These are phyloP conservation scores for Lanmaoa pseudosensibilis DNA, from an alignment of 768 basidiomycete genomes.

Conservation along the genomic window DNA sequence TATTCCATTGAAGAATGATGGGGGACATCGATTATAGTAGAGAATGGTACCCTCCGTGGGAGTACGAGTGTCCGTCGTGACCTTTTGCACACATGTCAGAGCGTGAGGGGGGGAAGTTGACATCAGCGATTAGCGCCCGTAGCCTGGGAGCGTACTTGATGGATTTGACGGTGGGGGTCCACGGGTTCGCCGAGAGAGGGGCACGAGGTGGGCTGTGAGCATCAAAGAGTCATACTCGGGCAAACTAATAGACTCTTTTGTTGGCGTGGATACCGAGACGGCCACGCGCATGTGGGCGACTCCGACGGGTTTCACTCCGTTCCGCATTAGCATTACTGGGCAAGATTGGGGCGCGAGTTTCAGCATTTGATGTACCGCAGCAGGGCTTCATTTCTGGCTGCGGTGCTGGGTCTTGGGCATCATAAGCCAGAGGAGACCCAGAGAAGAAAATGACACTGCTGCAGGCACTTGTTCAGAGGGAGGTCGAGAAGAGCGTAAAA, in stretches of 20 bases:
- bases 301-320: neutral
- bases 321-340: neutral
- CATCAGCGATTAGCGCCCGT: conserved; percentile 15
- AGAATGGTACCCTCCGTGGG: neutral
- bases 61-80: neutral
- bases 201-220: neutral
- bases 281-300: neutral
- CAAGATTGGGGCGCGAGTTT: neutral
- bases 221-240: neutral
- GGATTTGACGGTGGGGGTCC: neutral
- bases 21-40: neutral
- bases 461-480: neutral
- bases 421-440: neutral
- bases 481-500: neutral
- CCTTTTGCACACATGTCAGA: neutral
- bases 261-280: neutral
- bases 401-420: conserved; percentile 11
- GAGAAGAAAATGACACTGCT: no score
- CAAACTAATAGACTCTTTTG: neutral
- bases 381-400: neutral
- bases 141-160: conserved; percentile 10
- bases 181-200: neutral
- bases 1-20: neutral
- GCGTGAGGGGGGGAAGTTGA: neutral
- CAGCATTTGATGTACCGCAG: neutral